phyloP scores from a whole-genome alignment of 805 yeast genomes.

The Ascoidea asiatica region DNA sequence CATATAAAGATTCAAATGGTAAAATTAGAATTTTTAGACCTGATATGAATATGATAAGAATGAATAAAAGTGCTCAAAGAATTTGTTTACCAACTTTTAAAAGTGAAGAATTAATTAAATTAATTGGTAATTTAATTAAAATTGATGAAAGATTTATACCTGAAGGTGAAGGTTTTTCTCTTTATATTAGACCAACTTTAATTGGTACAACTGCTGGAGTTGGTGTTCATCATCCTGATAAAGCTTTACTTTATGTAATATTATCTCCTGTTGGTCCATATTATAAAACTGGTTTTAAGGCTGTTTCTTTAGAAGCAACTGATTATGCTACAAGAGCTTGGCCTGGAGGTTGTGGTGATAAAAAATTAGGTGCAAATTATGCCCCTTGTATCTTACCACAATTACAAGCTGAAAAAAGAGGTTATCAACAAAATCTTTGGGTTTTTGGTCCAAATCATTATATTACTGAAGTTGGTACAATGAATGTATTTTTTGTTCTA shows the following conservation, averaged over 20 bases:
- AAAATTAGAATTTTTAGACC: constrained; percentile 79
- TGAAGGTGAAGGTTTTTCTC: constrained; percentile 52
- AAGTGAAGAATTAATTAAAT: constrained; percentile 57
- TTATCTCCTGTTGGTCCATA: constrained; percentile 97
- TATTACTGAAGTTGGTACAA: constrained; percentile 95
- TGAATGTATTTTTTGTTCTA: constrained; percentile 89
- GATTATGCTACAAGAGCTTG: constrained; percentile 95
- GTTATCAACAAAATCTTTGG: constrained; percentile 95
- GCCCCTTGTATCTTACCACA: constrained; percentile 94
- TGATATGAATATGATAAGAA: constrained; percentile 81
- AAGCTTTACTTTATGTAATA: constrained; percentile 74
- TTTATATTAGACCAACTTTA: constrained; percentile 88
- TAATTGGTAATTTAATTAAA: constrained; percentile 58
- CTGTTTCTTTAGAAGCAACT: constrained; percentile 88
- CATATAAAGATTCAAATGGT: constrained; percentile 55
- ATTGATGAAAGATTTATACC: constrained; percentile 76
- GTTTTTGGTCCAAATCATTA: constrained; percentile 71
- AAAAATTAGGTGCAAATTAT: constrained; percentile 92
- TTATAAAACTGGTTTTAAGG: constrained; percentile 90
- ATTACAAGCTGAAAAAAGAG: constrained; percentile 77
- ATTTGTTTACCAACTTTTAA: constrained; percentile 85
- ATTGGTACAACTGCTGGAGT: constrained; percentile 85
- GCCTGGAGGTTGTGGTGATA: constrained; percentile 98
- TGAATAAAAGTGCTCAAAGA: constrained; percentile 81
- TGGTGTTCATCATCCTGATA: constrained; percentile 76